Evolutionary conservation across 139 green algal genomes (phyloP).

Genomic region (Coelastrella sp.): DNA sequence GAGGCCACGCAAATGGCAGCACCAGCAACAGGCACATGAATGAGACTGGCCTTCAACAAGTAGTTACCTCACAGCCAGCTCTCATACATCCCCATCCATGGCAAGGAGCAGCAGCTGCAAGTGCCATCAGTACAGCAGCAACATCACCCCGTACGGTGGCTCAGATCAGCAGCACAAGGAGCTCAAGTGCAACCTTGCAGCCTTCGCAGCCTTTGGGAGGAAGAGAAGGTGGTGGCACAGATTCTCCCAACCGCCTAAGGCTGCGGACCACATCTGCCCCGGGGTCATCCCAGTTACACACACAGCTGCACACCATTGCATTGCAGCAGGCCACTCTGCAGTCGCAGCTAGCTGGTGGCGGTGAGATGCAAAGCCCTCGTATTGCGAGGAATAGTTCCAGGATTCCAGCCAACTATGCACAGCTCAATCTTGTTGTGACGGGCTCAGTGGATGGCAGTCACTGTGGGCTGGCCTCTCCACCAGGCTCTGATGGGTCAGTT

Average conservation of each 20-base stretch:
- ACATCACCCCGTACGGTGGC: neutral
- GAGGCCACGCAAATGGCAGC: neutral
- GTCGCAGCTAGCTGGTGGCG: slow-evolving; percentile 1
- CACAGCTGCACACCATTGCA: slow-evolving; percentile 32
- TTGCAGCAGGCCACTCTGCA: slow-evolving; percentile 36
- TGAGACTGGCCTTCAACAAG: neutral
- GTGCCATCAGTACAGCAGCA: neutral
- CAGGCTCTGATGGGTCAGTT: neutral
- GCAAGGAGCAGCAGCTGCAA: neutral
- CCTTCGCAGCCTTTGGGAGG: neutral
- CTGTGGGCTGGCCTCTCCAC: neutral
- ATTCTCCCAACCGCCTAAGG: slow-evolving; percentile 1
- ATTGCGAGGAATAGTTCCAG: neutral
- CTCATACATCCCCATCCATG: neutral
- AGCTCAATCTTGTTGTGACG: slow-evolving; percentile 4
- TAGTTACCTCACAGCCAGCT: neutral
- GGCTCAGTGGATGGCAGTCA: neutral
- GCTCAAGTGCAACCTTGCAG: neutral
- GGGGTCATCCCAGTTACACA: slow-evolving; percentile 32
- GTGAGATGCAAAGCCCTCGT: neutral
- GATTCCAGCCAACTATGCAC: slow-evolving; percentile 7
- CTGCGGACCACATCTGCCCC: slow-evolving; percentile 6
- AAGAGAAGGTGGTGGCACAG: neutral
- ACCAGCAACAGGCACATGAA: neutral
- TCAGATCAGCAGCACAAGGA: too few relatives aligned